These are phyloP conservation scores for Dendrostoma leiphaemia DNA, from an alignment of 2,329 filamentous ascomycete genomes.

Conservation along the genomic window DNA sequence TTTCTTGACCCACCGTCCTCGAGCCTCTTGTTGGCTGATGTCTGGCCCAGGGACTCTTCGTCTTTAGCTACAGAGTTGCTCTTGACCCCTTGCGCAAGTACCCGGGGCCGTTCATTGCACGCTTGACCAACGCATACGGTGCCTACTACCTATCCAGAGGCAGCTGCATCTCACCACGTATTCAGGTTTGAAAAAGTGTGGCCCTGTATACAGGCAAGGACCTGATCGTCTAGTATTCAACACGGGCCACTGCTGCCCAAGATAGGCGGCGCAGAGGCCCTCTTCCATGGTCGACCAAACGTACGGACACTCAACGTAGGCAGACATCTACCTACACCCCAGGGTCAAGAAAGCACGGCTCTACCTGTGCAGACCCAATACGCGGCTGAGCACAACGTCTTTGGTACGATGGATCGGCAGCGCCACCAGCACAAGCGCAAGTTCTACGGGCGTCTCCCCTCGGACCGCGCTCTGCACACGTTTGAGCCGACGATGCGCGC, in stretches of 20 bases:
- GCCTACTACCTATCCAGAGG: not conserved
- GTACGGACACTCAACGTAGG: no score
- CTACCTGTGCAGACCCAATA: slow-evolving; percentile 9
- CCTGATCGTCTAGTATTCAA: slow-evolving; percentile 20
- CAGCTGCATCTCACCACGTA: not conserved
- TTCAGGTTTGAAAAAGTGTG: slow-evolving; percentile 7
- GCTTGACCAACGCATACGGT: slow-evolving; percentile 5
- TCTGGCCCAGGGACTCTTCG: no score
- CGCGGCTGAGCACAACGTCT: slow-evolving; percentile 5
- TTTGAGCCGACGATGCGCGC: slow-evolving; percentile 17
- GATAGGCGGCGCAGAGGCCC: not conserved
- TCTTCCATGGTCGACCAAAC: not conserved
- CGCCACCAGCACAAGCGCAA: slow-evolving; percentile 17
- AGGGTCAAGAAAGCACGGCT: slow-evolving; percentile 3
- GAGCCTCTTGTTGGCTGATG: no score
- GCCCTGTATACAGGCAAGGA: slow-evolving; percentile 11
- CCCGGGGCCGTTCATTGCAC: not conserved
- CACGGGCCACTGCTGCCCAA: slow-evolving; percentile 12
- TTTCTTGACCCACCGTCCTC: no score
- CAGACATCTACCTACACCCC: slow-evolving; percentile 20
- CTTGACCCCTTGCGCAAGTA: not conserved
- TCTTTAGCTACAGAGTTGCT: not conserved
- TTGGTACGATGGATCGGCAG: slow-evolving; percentile 11
- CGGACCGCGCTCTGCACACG: slow-evolving; percentile 17
- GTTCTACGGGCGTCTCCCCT: slow-evolving; percentile 11